Conservation (phyloP, 208 protist species). For the Acanthamoeba royreba region DNA sequence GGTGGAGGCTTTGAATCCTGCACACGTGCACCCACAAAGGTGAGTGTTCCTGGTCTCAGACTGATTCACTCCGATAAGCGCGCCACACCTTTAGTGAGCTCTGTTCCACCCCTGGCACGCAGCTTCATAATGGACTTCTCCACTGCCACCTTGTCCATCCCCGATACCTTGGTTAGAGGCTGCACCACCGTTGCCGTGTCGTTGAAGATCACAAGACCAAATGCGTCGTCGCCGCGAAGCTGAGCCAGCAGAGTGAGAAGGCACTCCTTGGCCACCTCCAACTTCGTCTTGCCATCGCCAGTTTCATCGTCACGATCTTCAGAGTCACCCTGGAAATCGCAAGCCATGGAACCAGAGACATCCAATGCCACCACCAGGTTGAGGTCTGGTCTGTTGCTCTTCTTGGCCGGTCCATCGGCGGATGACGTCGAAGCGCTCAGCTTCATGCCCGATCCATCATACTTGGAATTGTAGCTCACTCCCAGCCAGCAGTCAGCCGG, state of each 20-base stretch:
- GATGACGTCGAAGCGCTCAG: neutral
- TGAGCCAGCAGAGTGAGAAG: neutral
- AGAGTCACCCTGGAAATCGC: neutral
- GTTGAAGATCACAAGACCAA: conserved; percentile 33
- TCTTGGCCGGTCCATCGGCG: no score
- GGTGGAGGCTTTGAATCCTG: neutral
- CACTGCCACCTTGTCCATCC: neutral
- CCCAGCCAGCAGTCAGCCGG: neutral
- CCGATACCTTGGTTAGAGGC: neutral
- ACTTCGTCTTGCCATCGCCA: neutral
- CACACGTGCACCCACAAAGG: neutral
- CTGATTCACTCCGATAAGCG: no score
- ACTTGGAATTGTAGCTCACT: conserved; percentile 44
- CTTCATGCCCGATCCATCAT: conserved; percentile 25
- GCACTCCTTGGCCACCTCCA: conserved; percentile 35
- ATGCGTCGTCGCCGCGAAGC: neutral
- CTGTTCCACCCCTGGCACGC: neutral
- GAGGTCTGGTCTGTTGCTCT: conserved; percentile 10
- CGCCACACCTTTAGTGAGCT: neutral
- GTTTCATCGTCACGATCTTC: neutral
- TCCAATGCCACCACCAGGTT: conserved; percentile 30
- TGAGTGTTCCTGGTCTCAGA: no score
- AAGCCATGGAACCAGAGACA: conserved; percentile 16
- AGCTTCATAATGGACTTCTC: conserved; percentile 30
- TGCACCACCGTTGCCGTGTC: neutral